Base-by-base conservation (phyloP, 345 rosid genomes). In the Boechera stricta region DNA sequence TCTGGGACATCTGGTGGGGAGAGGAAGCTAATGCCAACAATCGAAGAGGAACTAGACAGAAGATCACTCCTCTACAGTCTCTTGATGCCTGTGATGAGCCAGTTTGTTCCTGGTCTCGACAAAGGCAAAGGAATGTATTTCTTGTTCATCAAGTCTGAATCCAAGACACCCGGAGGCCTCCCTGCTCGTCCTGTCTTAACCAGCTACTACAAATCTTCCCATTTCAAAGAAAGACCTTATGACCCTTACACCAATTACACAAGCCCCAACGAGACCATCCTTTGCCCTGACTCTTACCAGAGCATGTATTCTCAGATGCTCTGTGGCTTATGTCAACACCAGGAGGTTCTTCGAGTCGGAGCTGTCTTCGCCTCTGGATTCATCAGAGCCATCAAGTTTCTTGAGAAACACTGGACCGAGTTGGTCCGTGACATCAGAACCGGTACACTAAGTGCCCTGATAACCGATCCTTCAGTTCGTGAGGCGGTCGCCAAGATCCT, bases 1-100 rank as follows among this genome's bases (percentile, higher is more conserved):
- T 92, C 99, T 7, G 99, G 99, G 48, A 95, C 99, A 47, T 95
- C 99, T 42, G 99, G 93, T n/a, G 93, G 92, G 5, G 96, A 88
- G 80, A 83, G 92, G 73, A 88, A 90, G 79, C 80, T 90, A 85
- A 90, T 90, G 92, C 91, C 96, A 18, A 86, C 96, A 33, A 87
- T 88, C 48, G 93, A 86, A 65, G 92, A 90, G 71, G 96, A 90
- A 63, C 76, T 90, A 38, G 87, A 80, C 73, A 79, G 93, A 66
- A 84, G 96, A 79, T 81, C 91, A 32, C 78, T 82, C 35, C 86
- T 90, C 53, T 90, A 90, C 56, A 87, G 91, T 77, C 78, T 90
- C 44, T 70, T 90, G 80, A 88, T 90, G 92, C 96, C 96, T 68
- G 90, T 87, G 74, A 88, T 90, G 90, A 88, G 84, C 84, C 90